Evolutionary conservation across 371 early-diverging fungal genomes (phyloP).

Genomic region (Mycotypha africana): DNA sequence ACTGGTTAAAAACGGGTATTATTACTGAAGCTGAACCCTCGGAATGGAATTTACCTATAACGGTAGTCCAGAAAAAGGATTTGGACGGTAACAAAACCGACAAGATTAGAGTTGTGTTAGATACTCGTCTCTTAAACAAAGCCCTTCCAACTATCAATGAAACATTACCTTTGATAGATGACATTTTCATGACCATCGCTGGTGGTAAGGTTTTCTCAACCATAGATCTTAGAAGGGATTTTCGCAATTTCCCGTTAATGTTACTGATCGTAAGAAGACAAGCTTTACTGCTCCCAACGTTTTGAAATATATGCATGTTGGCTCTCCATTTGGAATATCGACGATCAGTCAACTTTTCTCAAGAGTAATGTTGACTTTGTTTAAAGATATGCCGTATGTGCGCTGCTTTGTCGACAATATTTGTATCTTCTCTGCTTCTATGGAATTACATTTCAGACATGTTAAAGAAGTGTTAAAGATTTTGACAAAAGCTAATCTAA

Average conservation of each 20-base stretch:
- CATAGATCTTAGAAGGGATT: slow-evolving; percentile 3
- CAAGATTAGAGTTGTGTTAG: slow-evolving; percentile 1
- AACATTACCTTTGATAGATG: slow-evolving; percentile 3
- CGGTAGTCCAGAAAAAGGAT: slow-evolving; percentile 6
- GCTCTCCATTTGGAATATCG: slow-evolving; percentile 7
- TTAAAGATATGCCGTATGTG: slow-evolving; percentile 6
- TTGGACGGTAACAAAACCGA: slow-evolving; percentile 2
- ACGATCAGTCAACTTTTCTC: slow-evolving; percentile 4
- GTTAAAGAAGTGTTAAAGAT: slow-evolving; percentile 4
- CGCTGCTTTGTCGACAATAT: slow-evolving; percentile 11
- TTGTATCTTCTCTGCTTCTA: background rate
- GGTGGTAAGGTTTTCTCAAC: background rate
- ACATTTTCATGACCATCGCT: slow-evolving; percentile 1
- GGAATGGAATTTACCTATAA: slow-evolving; percentile 10
- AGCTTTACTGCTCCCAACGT: slow-evolving; percentile 7
- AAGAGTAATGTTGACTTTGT: slow-evolving; percentile 3
- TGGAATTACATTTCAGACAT: slow-evolving; percentile 9
- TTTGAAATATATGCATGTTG: slow-evolving; percentile 8
- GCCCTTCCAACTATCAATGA: background rate
- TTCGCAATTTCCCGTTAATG: slow-evolving; percentile 1
- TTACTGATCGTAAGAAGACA: slow-evolving; percentile 2
- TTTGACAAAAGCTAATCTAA: slow-evolving; percentile 9
- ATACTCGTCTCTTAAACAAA: slow-evolving; percentile 3
- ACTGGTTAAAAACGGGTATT: slow-evolving; percentile 3
- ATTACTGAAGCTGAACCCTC: slow-evolving; percentile 3